Evolutionary conservation across 2,329 filamentous ascomycete genomes (phyloP), one percentile per base, ranked within the genome.

Genomic region (Tolypocladium pustulatum): DNA sequence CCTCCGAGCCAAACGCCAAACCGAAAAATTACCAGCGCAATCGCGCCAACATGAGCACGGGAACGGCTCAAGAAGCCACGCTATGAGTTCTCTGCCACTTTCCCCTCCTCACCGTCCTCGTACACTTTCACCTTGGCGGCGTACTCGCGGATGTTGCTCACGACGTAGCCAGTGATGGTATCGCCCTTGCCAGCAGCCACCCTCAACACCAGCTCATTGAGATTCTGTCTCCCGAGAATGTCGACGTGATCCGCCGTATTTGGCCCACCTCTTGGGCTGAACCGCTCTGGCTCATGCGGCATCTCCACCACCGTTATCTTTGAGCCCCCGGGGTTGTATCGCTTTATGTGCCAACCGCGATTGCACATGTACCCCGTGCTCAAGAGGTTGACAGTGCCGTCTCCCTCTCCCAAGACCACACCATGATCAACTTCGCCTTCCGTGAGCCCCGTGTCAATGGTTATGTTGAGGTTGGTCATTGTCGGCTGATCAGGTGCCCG

Each of bases 341-440:
- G 83, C 73, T 91, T 91, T 73, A 97, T 89, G 59, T 87, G 86
- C 94, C 94, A 99, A 3, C 94, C 94, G 66, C 88, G 91, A 65
- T 91, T 88, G 72, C 94, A 99, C 94, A 99, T 97, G 71, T 97
- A 99, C 2, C 93, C 94, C 0, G 86, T 85, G 65, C 89, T 95
- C 13, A 99, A 75, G n/a, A 99, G 74, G 63, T 92, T 96, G 49
- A 99, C 94, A 0, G 94, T 99, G 1, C 94, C 94, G 66, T 99
- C 94, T 4, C 94, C 94, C 72, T 97, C 94, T 41, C 93, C 93
- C 80, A 97, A 88, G 38, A 96, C 81, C n/a, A 99, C 91, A 30
- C 94, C 94, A 64, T 89, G 94, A 69, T 99, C 92, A 5, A 85
- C 78, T 3, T 80, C 77, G 20, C 79, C 82, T 57, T 79, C 77